These are phyloP conservation scores for Pleurotus tuoliensis DNA, from an alignment of 768 basidiomycete species.

Conservation along the genomic window DNA sequence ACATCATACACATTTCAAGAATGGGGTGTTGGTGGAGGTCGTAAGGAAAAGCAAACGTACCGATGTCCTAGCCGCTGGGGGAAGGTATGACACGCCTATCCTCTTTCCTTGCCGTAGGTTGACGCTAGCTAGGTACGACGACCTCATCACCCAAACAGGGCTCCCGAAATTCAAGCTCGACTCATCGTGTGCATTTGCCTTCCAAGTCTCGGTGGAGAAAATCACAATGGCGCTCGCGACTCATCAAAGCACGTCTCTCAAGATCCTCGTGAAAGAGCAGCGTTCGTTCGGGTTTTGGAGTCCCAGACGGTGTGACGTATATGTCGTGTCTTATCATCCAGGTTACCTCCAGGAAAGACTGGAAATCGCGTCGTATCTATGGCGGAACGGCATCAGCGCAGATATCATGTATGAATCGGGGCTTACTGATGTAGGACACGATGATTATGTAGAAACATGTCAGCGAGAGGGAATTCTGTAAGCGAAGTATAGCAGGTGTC, in stretches of 20 bases:
- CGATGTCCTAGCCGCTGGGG: constrained; percentile 78
- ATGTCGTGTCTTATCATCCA: constrained; percentile 73
- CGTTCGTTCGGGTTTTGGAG: constrained; percentile 88
- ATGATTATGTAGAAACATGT: constrained; percentile 65
- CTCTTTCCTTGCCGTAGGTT: not conserved
- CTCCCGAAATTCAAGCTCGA: constrained; percentile 51
- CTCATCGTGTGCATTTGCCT: constrained; percentile 60
- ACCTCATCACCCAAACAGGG: constrained; percentile 58
- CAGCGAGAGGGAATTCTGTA: constrained; percentile 82
- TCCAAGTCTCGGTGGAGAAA: constrained; percentile 79
- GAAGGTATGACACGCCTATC: constrained; percentile 46
- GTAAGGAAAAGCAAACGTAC: constrained; percentile 59
- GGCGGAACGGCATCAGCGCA: constrained; percentile 80
- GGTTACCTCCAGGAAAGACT: constrained; percentile 76
- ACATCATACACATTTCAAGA: constrained; percentile 62
- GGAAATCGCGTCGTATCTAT: constrained; percentile 71
- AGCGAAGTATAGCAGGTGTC: constrained; percentile 18
- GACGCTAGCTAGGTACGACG: constrained; percentile 56
- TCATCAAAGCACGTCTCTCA: constrained; percentile 66
- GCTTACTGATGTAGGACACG: constrained; percentile 56
- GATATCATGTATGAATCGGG: constrained; percentile 86
- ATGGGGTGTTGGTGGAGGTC: constrained; percentile 75
- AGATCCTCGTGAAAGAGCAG: constrained; percentile 69
- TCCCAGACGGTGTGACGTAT: constrained; percentile 86
- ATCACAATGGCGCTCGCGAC: constrained; percentile 66